Base-by-base conservation (phyloP, 148 eudicot species). In the Arctostaphylos glauca region DNA sequence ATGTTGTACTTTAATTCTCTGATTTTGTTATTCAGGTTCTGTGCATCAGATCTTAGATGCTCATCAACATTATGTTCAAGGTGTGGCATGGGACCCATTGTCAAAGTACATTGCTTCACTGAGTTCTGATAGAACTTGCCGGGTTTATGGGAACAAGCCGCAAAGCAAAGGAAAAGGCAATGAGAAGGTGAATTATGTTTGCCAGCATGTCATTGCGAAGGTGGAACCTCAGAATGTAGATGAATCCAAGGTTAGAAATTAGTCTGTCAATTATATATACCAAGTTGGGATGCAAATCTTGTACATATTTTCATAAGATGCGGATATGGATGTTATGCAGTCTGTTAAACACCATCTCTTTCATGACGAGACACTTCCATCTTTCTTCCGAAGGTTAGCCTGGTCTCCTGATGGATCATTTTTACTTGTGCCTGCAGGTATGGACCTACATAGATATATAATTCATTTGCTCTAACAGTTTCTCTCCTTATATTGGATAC, bases 351-450 rank as follows among this genome's bases (percentile, higher is more conserved):
- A 84, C 85, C 94, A 96, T 85, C 98, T 96, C 71, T 96, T 96
- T 82, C 95, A 90, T 83, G 99, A 96, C 44, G 99, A 96, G 92
- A 96, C 99, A 52, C 86, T 96, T 80, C 97, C 98, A 64, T 96
- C 99, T 85, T 96, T 96, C 86, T 96, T 96, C 85, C 90, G 99
- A 87, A 92, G 99, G 91, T 84, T 96, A 84, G 90, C 94, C 50
- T 96, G 99, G 99, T 93, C 99, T 55, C 95, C 98, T 59, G 99
- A 96, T 89, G 99, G 99, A 46, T 93, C 99, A 49, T 96, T 94
- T 89, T 88, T 96, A 82, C 88, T 96, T 80, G 92, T 91, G 66
- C 99, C 99, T 85, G 98, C 98, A 87, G 99, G 99, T 96, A 92
- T 80, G 84, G 67, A 14, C 83, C 49, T 73, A 81, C 5, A 41